A percentile compares a stretch with the other conserved stretches of the same genome.
These are phyloP conservation scores for Ogataea ramenticola DNA, from an alignment of 805 yeast genomes.

Conservation along the genomic window DNA sequence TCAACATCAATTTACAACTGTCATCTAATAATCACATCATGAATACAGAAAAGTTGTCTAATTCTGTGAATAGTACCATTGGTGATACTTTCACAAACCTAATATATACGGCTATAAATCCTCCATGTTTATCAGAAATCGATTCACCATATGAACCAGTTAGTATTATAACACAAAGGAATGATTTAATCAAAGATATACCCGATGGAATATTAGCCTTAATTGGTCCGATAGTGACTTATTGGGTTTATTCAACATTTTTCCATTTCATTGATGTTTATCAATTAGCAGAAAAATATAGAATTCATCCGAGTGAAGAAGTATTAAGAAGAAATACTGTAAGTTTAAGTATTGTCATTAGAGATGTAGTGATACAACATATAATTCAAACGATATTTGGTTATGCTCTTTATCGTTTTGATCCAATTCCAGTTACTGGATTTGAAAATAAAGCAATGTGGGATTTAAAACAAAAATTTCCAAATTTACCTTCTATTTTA, in stretches of 20 bases:
- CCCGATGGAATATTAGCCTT: constrained; percentile 72
- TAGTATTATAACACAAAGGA: constrained; percentile 22
- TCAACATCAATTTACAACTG: too few relatives aligned
- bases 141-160: constrained; percentile 21
- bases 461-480: constrained; percentile 29
- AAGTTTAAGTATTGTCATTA: constrained; percentile 55
- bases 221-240: constrained; percentile 68
- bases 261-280: constrained; percentile 72
- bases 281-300: constrained; percentile 70
- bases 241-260: constrained; percentile 71
- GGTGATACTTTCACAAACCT: not conserved
- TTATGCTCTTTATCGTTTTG: constrained; percentile 42
- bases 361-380: constrained; percentile 84
- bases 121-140: constrained; percentile 15
- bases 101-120: not conserved
- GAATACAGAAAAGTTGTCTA: not conserved
- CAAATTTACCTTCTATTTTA: constrained; percentile 37
- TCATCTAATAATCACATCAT: too few relatives aligned
- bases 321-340: constrained; percentile 72
- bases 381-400: constrained; percentile 76
- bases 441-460: constrained; percentile 41
- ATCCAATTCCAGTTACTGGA: constrained; percentile 47
- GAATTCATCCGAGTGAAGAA: constrained; percentile 92
- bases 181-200: constrained; percentile 46
- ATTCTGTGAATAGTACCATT: not conserved